Evolutionary conservation across 306 rosid species (phyloP), one percentile per base, ranked within the genome.

Genomic region (Gynostemma pentaphyllum): DNA sequence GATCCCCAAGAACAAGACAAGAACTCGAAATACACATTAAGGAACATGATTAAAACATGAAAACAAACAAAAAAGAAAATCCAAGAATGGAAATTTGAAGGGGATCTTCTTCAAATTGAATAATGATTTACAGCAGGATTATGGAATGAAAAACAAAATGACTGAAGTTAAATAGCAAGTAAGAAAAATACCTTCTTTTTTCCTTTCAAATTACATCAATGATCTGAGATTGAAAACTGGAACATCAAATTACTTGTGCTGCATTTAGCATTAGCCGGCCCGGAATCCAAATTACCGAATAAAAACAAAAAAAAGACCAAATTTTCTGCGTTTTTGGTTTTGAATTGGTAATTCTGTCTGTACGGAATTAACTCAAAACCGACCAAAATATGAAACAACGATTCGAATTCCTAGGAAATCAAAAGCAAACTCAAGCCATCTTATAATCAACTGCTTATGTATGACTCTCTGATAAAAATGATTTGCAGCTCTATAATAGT

Each of bases 191-290:
- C n/a, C n/a, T n/a, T n/a, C n/a, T n/a, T n/a, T n/a, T n/a, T 22
- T 45, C 30, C 21, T 60, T 21, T 59, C 47, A 59, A 5, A 36
- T 29, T 36, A 29, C 36, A 59, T 59, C 65, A 37, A 59, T 40
- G 28, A 59, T 59, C 47, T 37, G 45, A 44, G 19, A 11, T 22
- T 11, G 39, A 27, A 53, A 53, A 26, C 28, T 53, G 21, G 28
- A 53, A 13, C 57, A 4, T n/a, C 22, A 53, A 53, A 28, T 32
- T 15, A 18, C 40, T 27, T 23, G 18, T 57, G 15, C 64, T 59
- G 41, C 64, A 59, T 59, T 59, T 40, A 59, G 34, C 18, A 59
- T 18, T 59, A 37, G 64, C 64, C 64, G 64, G 45, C 46, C 9
- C 46, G 12, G 45, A 16, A 32, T 37, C 26, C 16, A 50, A 10